phyloP scores from a whole-genome alignment of 202 grass and related monocot species.

The Cymbopogon flexuosus region DNA sequence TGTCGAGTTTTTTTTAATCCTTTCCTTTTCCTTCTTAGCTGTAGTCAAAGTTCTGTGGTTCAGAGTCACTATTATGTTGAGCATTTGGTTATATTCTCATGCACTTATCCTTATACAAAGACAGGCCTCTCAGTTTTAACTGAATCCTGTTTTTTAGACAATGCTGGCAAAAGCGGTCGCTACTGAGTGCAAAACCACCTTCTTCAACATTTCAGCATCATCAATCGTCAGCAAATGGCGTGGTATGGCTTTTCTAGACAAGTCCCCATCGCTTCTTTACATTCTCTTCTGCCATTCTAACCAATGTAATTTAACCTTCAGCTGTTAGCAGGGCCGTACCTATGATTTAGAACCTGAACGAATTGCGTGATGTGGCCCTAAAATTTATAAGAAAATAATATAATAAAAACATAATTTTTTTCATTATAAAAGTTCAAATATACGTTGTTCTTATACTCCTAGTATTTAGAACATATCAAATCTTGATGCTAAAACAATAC shows the following conservation, averaged over 20 bases:
- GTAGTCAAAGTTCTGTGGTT: neutral
- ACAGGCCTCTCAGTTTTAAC: neutral
- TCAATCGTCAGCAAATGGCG: slow-evolving; percentile 97
- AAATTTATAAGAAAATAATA: too few species aligned
- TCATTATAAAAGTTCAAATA: too few species aligned
- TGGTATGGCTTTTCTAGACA: slow-evolving; percentile 38
- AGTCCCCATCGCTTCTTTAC: neutral
- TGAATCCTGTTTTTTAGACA: slow-evolving; percentile 47
- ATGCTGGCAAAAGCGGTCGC: slow-evolving; percentile 94
- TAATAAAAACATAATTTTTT: too few species aligned
- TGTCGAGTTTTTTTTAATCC: neutral
- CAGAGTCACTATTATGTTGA: neutral
- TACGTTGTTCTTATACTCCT: too few species aligned
- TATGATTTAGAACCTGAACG: too few species aligned
- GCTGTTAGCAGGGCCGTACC: too few species aligned
- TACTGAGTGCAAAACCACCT: slow-evolving; percentile 92
- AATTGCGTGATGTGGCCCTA: too few species aligned
- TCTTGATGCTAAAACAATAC: too few species aligned
- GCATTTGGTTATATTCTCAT: neutral
- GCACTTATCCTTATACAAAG: neutral
- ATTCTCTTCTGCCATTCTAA: neutral
- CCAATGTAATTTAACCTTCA: neutral
- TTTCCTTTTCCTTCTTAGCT: neutral
- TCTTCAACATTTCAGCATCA: slow-evolving; percentile 98
- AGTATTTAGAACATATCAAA: too few species aligned